A percentile compares a stretch with the other conserved stretches of the same genome.
phyloP scores from a whole-genome alignment of 1,284 basidiomycete species.

The Chalciporus sp. region DNA sequence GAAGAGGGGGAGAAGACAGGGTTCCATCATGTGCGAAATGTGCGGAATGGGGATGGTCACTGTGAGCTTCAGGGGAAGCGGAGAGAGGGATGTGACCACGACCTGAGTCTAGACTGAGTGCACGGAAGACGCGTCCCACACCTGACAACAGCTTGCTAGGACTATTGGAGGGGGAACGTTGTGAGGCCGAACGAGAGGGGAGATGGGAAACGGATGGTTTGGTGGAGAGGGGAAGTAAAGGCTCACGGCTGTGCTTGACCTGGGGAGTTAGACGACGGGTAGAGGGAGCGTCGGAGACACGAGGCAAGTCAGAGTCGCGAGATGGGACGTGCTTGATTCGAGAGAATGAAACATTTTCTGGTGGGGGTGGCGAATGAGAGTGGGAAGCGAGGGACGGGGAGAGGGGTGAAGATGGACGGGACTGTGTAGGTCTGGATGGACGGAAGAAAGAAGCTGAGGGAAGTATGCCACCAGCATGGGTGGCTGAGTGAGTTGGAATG shows the following conservation, averaged over 20 bases:
- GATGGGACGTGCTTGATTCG: conserved; percentile 20
- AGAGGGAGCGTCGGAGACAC: conserved; percentile 34
- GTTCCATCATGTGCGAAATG: conserved; percentile 3
- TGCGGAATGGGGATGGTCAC: conserved; percentile 6
- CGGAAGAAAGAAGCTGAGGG: conserved; percentile 76
- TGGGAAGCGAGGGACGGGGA: conserved; percentile 19
- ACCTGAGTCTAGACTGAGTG: conserved; percentile 57
- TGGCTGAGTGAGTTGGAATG: conserved; percentile 52
- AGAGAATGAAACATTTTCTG: conserved; percentile 20
- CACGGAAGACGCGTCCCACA: conserved; percentile 56
- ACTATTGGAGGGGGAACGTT: conserved; percentile 15
- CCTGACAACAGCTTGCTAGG: conserved; percentile 52
- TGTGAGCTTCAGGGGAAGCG: conserved; percentile 8
- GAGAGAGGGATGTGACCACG: conserved; percentile 18
- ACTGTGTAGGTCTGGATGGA: conserved; percentile 56
- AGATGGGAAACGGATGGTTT: conserved; percentile 24
- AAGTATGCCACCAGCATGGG: conserved; percentile 72
- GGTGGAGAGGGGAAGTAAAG: conserved; percentile 55
- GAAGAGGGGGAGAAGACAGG: conserved; percentile 10
- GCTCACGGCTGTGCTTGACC: conserved; percentile 66
- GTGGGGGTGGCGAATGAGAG: conserved; percentile 13
- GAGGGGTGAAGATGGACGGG: conserved; percentile 37
- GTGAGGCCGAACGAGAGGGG: conserved; percentile 1
- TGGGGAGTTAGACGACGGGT: conserved; percentile 37
- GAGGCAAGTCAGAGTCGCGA: conserved; percentile 35